phyloP scores from a whole-genome alignment of 345 rosid genomes.

The Salix koriyanagi region DNA sequence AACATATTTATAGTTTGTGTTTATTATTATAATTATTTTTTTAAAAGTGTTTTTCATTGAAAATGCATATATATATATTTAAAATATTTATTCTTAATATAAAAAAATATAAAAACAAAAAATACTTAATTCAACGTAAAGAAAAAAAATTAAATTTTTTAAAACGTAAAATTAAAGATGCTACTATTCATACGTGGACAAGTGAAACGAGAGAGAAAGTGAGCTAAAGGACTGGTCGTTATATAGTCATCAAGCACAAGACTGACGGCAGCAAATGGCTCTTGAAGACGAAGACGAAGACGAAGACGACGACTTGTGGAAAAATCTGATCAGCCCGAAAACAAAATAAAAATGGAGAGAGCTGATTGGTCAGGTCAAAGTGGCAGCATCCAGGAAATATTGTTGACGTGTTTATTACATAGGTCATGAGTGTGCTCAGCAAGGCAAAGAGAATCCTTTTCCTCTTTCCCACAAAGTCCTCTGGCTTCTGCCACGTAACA shows the following conservation, averaged over 20 bases:
- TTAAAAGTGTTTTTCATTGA: too few relatives aligned
- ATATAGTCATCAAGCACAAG: background rate
- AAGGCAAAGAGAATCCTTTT: background rate
- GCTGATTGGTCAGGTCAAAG: conserved; percentile 4
- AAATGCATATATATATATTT: too few relatives aligned
- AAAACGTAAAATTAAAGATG: too few relatives aligned
- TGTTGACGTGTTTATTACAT: background rate
- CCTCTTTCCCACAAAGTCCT: background rate
- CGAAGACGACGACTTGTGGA: background rate
- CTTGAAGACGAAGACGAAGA: background rate
- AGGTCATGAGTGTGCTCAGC: background rate
- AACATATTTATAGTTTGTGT: too few relatives aligned
- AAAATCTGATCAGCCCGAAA: background rate
- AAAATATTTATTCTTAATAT: too few relatives aligned
- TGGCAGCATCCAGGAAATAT: background rate
- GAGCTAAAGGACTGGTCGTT: background rate
- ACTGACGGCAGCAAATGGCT: background rate
- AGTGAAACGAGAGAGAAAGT: background rate
- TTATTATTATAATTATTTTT: too few relatives aligned
- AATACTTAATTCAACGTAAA: too few relatives aligned
- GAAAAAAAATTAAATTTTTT: too few relatives aligned
- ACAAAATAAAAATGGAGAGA: background rate
- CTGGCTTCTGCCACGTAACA: too few relatives aligned
- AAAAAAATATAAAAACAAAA: too few relatives aligned
- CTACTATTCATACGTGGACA: background rate